Conservation (phyloP, 148 eudicot species). For the Chenopodium suecicum region DNA sequence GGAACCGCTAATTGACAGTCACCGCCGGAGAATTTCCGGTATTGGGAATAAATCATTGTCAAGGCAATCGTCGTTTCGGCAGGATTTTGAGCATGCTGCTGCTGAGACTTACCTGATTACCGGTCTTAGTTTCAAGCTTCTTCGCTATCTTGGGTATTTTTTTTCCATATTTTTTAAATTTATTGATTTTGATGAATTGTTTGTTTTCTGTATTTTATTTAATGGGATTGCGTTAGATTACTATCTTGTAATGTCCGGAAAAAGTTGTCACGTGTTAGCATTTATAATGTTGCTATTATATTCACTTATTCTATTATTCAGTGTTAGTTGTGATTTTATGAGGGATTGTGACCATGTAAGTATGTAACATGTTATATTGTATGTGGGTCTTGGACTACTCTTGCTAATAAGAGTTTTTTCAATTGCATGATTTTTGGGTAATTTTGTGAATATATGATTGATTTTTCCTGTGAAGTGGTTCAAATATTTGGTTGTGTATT, state of each 20-base stretch:
- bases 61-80: conserved; percentile 48
- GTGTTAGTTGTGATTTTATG: neutral
- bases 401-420: too few species aligned
- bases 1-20: neutral
- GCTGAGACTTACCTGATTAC: conserved; percentile 83
- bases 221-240: neutral
- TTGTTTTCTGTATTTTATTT: neutral
- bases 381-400: too few species aligned
- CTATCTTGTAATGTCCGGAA: too few species aligned
- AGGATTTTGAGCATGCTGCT: conserved; percentile 79
- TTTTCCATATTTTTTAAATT: neutral
- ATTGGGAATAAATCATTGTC: conserved; percentile 1
- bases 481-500: neutral
- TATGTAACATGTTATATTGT: too few species aligned
- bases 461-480: neutral
- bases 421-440: neutral
- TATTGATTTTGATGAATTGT: neutral
- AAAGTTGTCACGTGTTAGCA: too few species aligned
- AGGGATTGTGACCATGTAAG: neutral
- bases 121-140: conserved; percentile 67
- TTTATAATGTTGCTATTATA: too few species aligned
- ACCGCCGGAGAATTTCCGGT: conserved; percentile 13
- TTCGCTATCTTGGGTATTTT: conserved; percentile 72
- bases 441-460: neutral
- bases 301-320: too few species aligned